Base-by-base conservation (phyloP, 305 asterid genomes). In the Fraxinus latifolia region DNA sequence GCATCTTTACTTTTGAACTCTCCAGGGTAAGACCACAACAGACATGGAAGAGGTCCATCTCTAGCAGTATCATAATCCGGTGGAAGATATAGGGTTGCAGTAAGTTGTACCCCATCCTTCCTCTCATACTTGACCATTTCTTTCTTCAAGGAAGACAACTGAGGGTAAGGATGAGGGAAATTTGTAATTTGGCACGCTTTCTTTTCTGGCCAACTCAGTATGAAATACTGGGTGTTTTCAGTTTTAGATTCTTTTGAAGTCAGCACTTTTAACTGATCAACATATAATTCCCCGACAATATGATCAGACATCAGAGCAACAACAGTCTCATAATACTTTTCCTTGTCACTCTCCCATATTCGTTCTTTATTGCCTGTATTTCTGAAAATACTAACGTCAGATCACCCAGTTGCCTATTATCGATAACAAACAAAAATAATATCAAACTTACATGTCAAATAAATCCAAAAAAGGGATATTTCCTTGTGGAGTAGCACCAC, bases 1-100 rank as follows among this genome's bases (percentile, higher is more conserved):
- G 99, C 95, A 82, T 94, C 98, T 88, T 94, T 96, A 81, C 97
- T 94, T 85, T 96, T 96, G 87, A 94, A 96, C 86, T 96, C 99
- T 80, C 98, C 99, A 29, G 99, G 99, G 84, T 96, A 96, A 50
- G 99, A 96, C 99, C 99, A 96, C 90, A 96, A 90, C 77, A 96
- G 91, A 89, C 99, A 96, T 9, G 99, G 99, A 86, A 94, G 97
- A 19, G 98, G 98, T 33, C 98, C 99, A 90, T 96, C 99, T 83
- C 85, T 88, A 32, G 90, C 86, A 53, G 97, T 93, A 82, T 93
- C 99, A 90, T 93, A 96, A 85, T 85, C 91, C 67, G 98, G 99
- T 27, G 99, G 99, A 74, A 94, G 96, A 85, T 93, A 96, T 42
- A 94, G 86, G 25, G 98, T 94, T 5, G 98, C 99, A 65, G 97